phyloP scores from a whole-genome alignment of 78 protist species.

The Dictyostelium firmibasis region DNA sequence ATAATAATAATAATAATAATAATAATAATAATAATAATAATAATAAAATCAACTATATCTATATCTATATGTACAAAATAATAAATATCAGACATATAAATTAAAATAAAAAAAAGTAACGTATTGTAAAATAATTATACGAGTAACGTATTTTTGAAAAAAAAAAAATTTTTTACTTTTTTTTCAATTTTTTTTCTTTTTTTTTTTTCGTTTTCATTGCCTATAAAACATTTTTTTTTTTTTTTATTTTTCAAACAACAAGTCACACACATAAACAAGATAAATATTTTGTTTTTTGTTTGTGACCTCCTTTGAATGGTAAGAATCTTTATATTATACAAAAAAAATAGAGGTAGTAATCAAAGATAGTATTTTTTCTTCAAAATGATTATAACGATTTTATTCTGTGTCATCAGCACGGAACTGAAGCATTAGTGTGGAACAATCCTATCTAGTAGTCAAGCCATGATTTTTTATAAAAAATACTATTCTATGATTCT shows the following conservation, averaged over 20 bases:
- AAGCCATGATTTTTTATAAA: not conserved
- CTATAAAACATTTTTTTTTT: not conserved
- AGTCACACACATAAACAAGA: not conserved
- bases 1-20: too few relatives aligned
- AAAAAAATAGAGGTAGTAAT: not conserved
- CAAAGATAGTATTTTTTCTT: not conserved
- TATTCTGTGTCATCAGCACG: not conserved
- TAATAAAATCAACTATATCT: too few relatives aligned
- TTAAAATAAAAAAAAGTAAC: too few relatives aligned
- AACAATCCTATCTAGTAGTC: slow-evolving; percentile 14
- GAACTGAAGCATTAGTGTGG: slow-evolving; percentile 20
- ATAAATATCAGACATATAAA: too few relatives aligned
- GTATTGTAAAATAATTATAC: too few relatives aligned
- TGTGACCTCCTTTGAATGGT: not conserved
- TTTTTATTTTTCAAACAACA: not conserved
- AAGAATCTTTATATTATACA: not conserved
- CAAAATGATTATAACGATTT: slow-evolving; percentile 1
- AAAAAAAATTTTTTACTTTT: too few relatives aligned
- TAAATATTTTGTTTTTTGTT: not conserved
- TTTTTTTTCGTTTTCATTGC: not conserved
- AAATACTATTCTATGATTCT: not conserved
- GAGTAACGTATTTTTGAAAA: too few relatives aligned
- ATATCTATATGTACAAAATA: too few relatives aligned
- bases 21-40: too few relatives aligned
- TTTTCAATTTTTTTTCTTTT: not conserved